Percentiles rank a stretch among this genome's conserved stretches.
Conservation (phyloP, 768 basidiomycete genomes). For the Auricularia heimuer region DNA sequence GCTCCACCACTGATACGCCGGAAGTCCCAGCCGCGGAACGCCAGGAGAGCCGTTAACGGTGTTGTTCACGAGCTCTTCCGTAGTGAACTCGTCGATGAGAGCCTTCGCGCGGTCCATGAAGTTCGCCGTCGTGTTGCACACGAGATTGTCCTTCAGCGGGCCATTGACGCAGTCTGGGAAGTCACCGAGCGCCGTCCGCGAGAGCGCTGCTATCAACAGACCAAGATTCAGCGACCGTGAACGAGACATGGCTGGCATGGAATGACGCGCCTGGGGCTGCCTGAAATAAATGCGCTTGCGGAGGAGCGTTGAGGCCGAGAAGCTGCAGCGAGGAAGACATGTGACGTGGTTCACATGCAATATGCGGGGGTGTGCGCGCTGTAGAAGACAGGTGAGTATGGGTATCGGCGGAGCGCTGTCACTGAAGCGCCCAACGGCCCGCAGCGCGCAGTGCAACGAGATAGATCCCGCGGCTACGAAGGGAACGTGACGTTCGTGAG, state of each 20-base stretch:
- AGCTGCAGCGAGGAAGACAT: constrained; percentile 1
- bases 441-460: too few relatives aligned
- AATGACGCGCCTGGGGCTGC: background rate
- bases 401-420: background rate
- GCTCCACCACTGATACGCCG: constrained; percentile 52
- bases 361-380: background rate
- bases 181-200: background rate
- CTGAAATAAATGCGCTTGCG: background rate
- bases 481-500: too few relatives aligned
- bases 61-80: constrained; percentile 41
- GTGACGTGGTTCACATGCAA: background rate
- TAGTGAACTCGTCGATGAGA: constrained; percentile 38
- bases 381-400: background rate
- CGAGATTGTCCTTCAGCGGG: constrained; percentile 34
- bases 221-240: background rate
- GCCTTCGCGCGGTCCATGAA: constrained; percentile 39
- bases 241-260: background rate
- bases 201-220: background rate
- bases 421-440: too few relatives aligned
- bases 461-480: too few relatives aligned
- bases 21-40: constrained; percentile 45
- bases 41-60: constrained; percentile 41
- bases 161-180: constrained; percentile 43
- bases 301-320: background rate
- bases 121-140: constrained; percentile 39